Evolutionary conservation across 1,139 yeast genomes (phyloP).

Genomic region (Spencermartinsiella ligniputridi): DNA sequence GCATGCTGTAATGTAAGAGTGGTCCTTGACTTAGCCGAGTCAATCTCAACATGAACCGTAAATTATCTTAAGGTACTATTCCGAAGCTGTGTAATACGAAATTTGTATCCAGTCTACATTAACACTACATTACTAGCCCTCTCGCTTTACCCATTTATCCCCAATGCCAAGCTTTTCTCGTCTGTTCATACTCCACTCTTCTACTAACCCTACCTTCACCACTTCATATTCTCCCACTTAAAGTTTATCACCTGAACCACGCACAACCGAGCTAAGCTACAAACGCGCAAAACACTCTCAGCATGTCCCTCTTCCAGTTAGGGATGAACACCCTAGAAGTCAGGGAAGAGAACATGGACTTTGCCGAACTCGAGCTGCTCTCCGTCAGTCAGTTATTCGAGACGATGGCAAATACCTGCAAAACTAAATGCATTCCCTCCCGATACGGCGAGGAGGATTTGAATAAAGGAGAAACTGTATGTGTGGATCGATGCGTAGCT

Average conservation of each 20-base stretch:
- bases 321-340: slow-evolving; percentile 41
- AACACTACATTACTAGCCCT: too few species aligned
- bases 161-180: not conserved
- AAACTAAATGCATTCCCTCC: slow-evolving; percentile 66
- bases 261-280: not conserved
- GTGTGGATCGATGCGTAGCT: slow-evolving; percentile 95
- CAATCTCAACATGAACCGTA: too few species aligned
- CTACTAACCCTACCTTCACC: not conserved
- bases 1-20: too few species aligned
- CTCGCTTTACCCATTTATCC: too few species aligned
- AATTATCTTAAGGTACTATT: too few species aligned
- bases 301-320: slow-evolving; percentile 30
- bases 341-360: slow-evolving; percentile 59
- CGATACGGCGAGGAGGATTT: slow-evolving; percentile 78
- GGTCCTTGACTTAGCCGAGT: too few species aligned
- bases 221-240: too few species aligned
- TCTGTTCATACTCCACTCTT: too few species aligned
- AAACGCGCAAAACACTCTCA: too few species aligned
- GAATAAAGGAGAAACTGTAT: slow-evolving; percentile 78
- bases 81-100: too few species aligned
- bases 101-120: too few species aligned
- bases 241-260: not conserved
- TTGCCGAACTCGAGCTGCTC: slow-evolving; percentile 72
- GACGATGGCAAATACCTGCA: slow-evolving; percentile 53
- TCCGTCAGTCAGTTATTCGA: slow-evolving; percentile 69